These are phyloP conservation scores for Crithidia expoeki DNA, from an alignment of 208 protist species.

Conservation along the genomic window DNA sequence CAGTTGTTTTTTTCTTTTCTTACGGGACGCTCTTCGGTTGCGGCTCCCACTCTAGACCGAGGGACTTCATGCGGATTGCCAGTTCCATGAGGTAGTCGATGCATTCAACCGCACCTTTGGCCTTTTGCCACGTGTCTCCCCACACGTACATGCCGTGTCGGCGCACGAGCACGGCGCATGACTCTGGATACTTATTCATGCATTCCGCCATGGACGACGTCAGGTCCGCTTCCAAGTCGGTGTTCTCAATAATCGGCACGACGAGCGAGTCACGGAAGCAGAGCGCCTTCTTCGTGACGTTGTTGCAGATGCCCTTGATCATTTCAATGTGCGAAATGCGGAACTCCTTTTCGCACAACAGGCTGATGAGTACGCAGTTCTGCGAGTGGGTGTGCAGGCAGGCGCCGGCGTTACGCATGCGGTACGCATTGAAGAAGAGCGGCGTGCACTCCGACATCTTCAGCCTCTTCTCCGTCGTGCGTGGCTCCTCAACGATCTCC, in stretches of 20 bases:
- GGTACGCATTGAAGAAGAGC: slow-evolving; percentile 94
- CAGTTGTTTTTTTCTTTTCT: not conserved
- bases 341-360: slow-evolving; percentile 94
- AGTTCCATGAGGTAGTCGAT: slow-evolving; percentile 95
- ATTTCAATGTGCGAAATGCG: slow-evolving; percentile 95
- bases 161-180: slow-evolving; percentile 92
- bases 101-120: slow-evolving; percentile 94
- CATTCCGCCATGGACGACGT: slow-evolving; percentile 77
- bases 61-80: slow-evolving; percentile 58
- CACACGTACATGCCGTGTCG: slow-evolving; percentile 96
- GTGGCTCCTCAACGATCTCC: slow-evolving; percentile 52
- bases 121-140: slow-evolving; percentile 93
- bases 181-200: slow-evolving; percentile 92
- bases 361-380: slow-evolving; percentile 82
- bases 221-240: slow-evolving; percentile 79
- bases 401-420: slow-evolving; percentile 84
- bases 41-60: slow-evolving; percentile 62
- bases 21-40: slow-evolving; percentile 38
- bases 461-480: slow-evolving; percentile 41
- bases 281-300: slow-evolving; percentile 58
- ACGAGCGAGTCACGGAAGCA: slow-evolving; percentile 90
- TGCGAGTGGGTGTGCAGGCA: slow-evolving; percentile 94
- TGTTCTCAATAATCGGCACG: slow-evolving; percentile 97
- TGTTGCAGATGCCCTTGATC: slow-evolving; percentile 92
- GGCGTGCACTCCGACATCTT: slow-evolving; percentile 94